phyloP scores from a whole-genome alignment of 495 filamentous ascomycete genomes.

The Pseudotulostoma volvatum region DNA sequence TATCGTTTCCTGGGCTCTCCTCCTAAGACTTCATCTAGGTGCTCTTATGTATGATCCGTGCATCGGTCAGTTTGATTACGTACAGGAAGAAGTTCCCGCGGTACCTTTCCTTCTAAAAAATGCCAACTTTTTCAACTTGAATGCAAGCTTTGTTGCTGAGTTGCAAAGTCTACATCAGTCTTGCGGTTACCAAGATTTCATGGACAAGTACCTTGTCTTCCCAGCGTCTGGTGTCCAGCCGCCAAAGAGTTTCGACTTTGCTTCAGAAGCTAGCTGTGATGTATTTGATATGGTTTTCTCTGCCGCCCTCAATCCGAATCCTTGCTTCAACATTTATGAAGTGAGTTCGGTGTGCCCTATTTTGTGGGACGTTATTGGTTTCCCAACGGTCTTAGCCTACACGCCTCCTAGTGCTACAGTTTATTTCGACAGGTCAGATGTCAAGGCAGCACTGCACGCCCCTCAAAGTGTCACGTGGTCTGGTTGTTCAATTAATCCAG shows the following conservation, averaged over 20 bases:
- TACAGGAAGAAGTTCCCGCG: conserved; percentile 25
- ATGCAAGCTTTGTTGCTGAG: conserved; percentile 32
- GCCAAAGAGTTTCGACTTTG: conserved; percentile 20
- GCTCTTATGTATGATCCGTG: conserved; percentile 27
- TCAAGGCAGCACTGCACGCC: conserved; percentile 42
- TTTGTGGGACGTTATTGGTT: conserved; percentile 32
- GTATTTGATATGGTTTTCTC: conserved; percentile 32
- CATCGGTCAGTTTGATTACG: conserved; percentile 25
- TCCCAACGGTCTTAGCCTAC: conserved; percentile 26
- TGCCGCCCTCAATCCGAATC: conserved; percentile 34
- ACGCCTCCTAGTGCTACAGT: conserved; percentile 24
- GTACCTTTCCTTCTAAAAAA: conserved; percentile 35
- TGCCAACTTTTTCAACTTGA: conserved; percentile 39
- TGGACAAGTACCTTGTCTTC: conserved; percentile 39
- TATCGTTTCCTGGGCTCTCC: no score
- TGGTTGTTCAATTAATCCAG: conserved; percentile 22
- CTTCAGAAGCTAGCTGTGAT: conserved; percentile 27
- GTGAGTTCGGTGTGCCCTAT: conserved; percentile 31
- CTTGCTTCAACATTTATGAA: conserved; percentile 46
- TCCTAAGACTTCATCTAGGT: conserved; percentile 12
- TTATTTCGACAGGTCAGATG: conserved; percentile 43
- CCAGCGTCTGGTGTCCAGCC: conserved; percentile 30
- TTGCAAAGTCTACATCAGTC: conserved; percentile 31
- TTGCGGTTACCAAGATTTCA: conserved; percentile 40
- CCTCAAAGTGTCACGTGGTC: conserved; percentile 27